Base-by-base conservation (phyloP, 2,329 filamentous ascomycete species). In the Parascedosporium putredinis region DNA sequence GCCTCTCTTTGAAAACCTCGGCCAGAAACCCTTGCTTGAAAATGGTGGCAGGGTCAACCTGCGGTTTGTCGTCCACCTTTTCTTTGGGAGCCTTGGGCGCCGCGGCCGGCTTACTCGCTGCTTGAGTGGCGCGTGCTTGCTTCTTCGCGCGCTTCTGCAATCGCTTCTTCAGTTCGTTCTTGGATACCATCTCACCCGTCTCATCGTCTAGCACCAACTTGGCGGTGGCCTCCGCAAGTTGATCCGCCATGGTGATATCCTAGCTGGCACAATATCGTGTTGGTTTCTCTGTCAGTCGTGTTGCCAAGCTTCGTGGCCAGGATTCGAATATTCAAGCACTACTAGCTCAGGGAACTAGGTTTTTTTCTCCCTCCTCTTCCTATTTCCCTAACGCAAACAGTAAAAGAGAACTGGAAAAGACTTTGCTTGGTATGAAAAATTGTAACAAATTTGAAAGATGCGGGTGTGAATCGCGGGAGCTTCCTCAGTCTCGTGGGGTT, bases 11-110 rank as follows among this genome's bases (percentile, higher is more conserved):
- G 67, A 83, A 87, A 25, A 90, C 84, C 3, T 84, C 79, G 47
- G 76, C 72, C 31, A 90, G 74, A 67, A 88, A 91, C 34, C 86
- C 86, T 60, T 81, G 76, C 68, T 87, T 86, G 72, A 90, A 91
- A 78, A 90, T 89, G 55, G 76, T 72, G 54, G 86, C 75, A 0
- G 75, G 71, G 54, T 80, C 77, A 38, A 76, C 59, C 20, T 40
- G 50, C 4, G 53, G 50, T 10, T 38, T 29, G 20, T 38, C 46
- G 20, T 53, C 51, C 7, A 45, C 46, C 51, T 53, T 50, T 27
- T 31, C 9, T 23, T 50, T 57, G 36, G 64, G 59, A 5, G 64
- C 59, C 60, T 78, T 75, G 54, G 63, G 50, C 45, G 60, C 56
- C 18, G 64, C 61, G 5, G 51, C 50, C 25, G 59, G 58, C 34